These are phyloP conservation scores for Periconia sp. DNA, from an alignment of 2,329 filamentous ascomycete genomes.

Conservation along the genomic window DNA sequence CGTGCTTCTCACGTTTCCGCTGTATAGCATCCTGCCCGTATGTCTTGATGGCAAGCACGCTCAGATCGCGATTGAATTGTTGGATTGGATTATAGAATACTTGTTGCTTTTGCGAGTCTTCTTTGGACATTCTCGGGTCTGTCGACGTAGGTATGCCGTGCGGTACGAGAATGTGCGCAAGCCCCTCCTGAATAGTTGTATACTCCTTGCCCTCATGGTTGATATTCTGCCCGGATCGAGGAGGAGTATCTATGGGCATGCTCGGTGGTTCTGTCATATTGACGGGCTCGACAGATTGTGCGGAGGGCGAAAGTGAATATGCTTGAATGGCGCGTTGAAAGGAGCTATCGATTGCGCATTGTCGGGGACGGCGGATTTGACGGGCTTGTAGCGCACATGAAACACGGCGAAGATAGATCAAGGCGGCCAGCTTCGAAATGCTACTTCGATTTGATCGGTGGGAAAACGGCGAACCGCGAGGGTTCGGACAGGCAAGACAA, in stretches of 20 bases:
- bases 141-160: constrained; percentile 55
- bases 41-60: constrained; percentile 87
- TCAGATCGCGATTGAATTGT: constrained; percentile 97
- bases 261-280: constrained; percentile 15
- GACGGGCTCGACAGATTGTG: constrained; percentile 8
- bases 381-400: constrained; percentile 28
- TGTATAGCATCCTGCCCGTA: constrained; percentile 74
- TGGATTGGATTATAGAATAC: constrained; percentile 99
- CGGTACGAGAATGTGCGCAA: constrained; percentile 71
- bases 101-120: constrained; percentile 66
- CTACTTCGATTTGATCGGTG: constrained; percentile 2
- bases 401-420: constrained; percentile 14
- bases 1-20: constrained; percentile 51
- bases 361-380: constrained; percentile 17
- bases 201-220: constrained; percentile 60
- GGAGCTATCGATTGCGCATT: constrained; percentile 35
- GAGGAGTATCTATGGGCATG: constrained; percentile 34
- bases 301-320: constrained; percentile 25
- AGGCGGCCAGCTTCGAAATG: constrained; percentile 27
- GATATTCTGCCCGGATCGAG: constrained; percentile 38
- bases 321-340: constrained; percentile 24
- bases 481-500: constrained; percentile 6
- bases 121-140: constrained; percentile 55
- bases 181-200: constrained; percentile 69
- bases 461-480: not conserved